Conservation (phyloP, 2,329 filamentous ascomycete species). For the Trichophyton verrucosum region DNA sequence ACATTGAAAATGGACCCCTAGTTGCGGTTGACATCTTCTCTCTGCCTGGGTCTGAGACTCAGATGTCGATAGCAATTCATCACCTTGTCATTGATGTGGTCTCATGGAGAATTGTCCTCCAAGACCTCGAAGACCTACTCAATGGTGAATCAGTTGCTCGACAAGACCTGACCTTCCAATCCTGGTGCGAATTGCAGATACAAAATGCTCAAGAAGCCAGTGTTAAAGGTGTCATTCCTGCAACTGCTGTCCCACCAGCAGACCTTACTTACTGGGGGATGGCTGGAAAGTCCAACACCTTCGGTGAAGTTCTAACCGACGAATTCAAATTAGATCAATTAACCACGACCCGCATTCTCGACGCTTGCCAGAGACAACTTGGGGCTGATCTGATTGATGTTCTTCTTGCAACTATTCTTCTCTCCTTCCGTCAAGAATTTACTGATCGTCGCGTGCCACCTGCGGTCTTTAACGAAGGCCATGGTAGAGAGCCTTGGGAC, state of each 20-base stretch:
- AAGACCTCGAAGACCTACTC: constrained; percentile 18
- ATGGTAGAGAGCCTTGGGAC: constrained; percentile 38
- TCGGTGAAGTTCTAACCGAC: constrained; percentile 25
- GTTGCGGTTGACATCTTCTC: constrained; percentile 10
- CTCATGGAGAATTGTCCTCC: constrained; percentile 17
- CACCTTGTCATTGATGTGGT: constrained; percentile 18
- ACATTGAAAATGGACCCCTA: constrained; percentile 21
- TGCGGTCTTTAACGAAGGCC: constrained; percentile 39
- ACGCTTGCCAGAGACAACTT: constrained; percentile 21
- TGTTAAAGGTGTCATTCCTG: constrained; percentile 16
- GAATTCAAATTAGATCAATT: constrained; percentile 23
- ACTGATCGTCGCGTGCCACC: constrained; percentile 27
- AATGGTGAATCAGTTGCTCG: constrained; percentile 19
- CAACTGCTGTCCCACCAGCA: constrained; percentile 19
- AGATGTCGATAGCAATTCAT: constrained; percentile 15
- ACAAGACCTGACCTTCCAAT: constrained; percentile 27
- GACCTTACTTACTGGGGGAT: constrained; percentile 30
- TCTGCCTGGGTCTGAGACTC: constrained; percentile 1
- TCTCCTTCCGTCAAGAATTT: constrained; percentile 36
- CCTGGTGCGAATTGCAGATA: constrained; percentile 26
- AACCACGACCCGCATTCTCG: constrained; percentile 22
- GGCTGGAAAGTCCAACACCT: constrained; percentile 21
- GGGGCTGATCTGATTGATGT: constrained; percentile 29
- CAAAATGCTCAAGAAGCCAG: constrained; percentile 15
- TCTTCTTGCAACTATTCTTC: constrained; percentile 26